phyloP scores from a whole-genome alignment of 2,329 filamentous ascomycete genomes.

The Domatiomyces catenatus region DNA sequence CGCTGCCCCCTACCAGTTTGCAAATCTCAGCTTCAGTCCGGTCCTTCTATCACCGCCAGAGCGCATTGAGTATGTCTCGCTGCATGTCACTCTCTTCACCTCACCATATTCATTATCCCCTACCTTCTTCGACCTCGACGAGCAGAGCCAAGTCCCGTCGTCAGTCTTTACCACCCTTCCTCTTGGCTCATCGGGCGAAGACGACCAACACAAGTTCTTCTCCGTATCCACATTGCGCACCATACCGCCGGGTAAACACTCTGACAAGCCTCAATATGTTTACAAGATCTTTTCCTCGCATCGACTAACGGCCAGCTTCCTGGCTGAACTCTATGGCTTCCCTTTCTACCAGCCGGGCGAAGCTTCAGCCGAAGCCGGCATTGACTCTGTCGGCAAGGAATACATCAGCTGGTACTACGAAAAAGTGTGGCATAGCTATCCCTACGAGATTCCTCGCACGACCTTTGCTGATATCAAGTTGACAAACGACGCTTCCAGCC shows the following conservation, averaged over 20 bases:
- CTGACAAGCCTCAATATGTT: conserved; percentile 28
- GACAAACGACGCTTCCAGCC: neutral
- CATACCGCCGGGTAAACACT: conserved; percentile 36
- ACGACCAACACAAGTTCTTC: conserved; percentile 66
- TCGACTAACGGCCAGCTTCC: conserved; percentile 31
- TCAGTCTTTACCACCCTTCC: conserved; percentile 72
- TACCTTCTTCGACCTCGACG: conserved; percentile 52
- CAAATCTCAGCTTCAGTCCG: conserved; percentile 43
- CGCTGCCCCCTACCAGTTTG: conserved; percentile 69
- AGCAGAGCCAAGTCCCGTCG: conserved; percentile 42
- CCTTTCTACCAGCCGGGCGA: conserved; percentile 11
- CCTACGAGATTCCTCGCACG: conserved; percentile 64
- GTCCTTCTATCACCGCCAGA: conserved; percentile 44
- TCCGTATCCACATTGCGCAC: conserved; percentile 62
- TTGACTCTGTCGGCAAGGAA: conserved; percentile 19
- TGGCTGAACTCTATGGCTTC: conserved; percentile 35
- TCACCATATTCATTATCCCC: conserved; percentile 59
- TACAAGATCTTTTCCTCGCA: conserved; percentile 53
- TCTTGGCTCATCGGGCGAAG: conserved; percentile 34
- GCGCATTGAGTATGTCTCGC: conserved; percentile 64
- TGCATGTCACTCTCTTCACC: conserved; percentile 82
- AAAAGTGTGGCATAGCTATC: conserved; percentile 71
- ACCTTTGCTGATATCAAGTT: conserved; percentile 65
- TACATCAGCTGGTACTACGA: conserved; percentile 62
- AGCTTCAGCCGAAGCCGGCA: conserved; percentile 9